Evolutionary conservation across 305 asterid species (phyloP).

Genomic region (Vinca major): DNA sequence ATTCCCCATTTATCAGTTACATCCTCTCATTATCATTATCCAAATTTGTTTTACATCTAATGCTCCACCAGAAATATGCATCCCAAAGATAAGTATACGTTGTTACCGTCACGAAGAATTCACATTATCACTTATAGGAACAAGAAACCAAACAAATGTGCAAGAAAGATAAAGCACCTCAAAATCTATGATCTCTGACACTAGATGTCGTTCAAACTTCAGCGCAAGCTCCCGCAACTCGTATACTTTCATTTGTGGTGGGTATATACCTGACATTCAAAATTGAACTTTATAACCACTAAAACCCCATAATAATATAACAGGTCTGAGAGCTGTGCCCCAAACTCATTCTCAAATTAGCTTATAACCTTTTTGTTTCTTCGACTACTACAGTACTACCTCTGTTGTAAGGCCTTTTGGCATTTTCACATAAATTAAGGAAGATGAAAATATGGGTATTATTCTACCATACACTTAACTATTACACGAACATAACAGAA

Average conservation of each 20-base stretch:
- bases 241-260: slow-evolving; percentile 89
- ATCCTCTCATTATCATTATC: not conserved
- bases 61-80: not conserved
- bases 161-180: slow-evolving; percentile 35
- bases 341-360: not conserved
- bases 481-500: too few species aligned
- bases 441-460: too few species aligned
- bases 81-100: not conserved
- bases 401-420: too few species aligned
- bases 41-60: not conserved
- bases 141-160: not conserved
- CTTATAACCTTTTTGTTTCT: too few species aligned
- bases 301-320: not conserved
- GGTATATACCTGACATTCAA: slow-evolving; percentile 62
- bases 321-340: not conserved
- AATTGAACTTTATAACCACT: not conserved
- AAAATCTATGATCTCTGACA: slow-evolving; percentile 76
- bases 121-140: not conserved
- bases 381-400: not conserved
- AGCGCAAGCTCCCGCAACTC: slow-evolving; percentile 72
- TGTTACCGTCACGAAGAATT: not conserved
- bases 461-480: too few species aligned
- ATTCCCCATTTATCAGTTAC: not conserved
- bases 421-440: too few species aligned
- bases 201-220: slow-evolving; percentile 88